These are phyloP conservation scores for Colletotrichum sp. DNA, from an alignment of 2,329 filamentous ascomycete genomes.

Conservation along the genomic window DNA sequence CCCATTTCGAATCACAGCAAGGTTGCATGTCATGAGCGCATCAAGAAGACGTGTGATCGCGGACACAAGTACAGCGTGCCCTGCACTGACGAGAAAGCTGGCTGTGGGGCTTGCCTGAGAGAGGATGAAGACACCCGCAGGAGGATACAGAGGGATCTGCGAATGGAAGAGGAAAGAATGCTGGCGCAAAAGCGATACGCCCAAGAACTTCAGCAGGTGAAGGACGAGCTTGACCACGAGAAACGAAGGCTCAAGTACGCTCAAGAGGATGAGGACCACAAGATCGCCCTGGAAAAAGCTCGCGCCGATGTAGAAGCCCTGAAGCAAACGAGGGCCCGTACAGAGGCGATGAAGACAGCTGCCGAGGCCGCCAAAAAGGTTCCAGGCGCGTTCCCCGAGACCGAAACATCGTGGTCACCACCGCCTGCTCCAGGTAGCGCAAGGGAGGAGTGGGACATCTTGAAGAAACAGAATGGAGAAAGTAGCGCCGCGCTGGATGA, in stretches of 20 bases:
- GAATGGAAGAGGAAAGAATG: conserved; percentile 55
- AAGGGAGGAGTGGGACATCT: conserved; percentile 63
- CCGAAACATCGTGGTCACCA: no score
- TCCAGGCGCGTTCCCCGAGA: not conserved
- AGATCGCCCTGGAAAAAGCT: conserved; percentile 49
- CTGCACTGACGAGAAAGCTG: conserved; percentile 48
- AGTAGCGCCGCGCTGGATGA: conserved; percentile 61
- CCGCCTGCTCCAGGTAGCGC: conserved; percentile 30
- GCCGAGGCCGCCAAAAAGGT: not conserved
- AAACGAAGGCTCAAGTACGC: conserved; percentile 47
- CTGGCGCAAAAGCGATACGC: conserved; percentile 49
- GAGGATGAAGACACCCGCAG: conserved; percentile 52
- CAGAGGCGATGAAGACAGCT: conserved; percentile 8
- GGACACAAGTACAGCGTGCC: conserved; percentile 52
- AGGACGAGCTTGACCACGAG: conserved; percentile 60
- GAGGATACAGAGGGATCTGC: conserved; percentile 47
- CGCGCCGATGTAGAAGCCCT: conserved; percentile 36
- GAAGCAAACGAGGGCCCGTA: not conserved
- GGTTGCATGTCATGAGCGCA: conserved; percentile 31
- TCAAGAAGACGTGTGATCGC: conserved; percentile 54
- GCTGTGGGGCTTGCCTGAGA: conserved; percentile 56
- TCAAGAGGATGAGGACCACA: conserved; percentile 48
- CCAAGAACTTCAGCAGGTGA: conserved; percentile 47
- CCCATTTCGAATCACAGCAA: conserved; percentile 62
- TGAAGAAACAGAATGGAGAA: conserved; percentile 59